Evolutionary conservation across 306 rosid genomes (phyloP), one percentile per base, ranked within the genome.

Genomic region (Alnus glutinosa): DNA sequence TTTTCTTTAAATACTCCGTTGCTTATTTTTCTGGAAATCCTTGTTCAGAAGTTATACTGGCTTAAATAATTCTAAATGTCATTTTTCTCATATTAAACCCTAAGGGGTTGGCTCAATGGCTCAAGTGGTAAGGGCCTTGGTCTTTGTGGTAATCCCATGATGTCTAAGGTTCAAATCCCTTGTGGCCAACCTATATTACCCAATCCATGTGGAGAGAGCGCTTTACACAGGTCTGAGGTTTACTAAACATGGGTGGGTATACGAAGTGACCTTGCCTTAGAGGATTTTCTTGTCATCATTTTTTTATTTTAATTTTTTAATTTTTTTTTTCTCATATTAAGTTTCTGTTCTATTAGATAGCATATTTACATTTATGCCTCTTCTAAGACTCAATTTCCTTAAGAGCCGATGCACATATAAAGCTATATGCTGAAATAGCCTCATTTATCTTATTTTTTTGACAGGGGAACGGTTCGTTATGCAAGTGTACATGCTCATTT

Each of bases 401-500:
- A 7, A 64, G 48, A 64, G 10, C 23, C 6, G n/a, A 16, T 64
- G 70, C 11, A 15, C 19, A 8, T 34, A 36, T 36, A 42, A 62
- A 42, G 14, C 72, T 18, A n/a, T 4, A 28, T 19, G 30, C 44
- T 70, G 47, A 18, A 19, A 10, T 61, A 63, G 67, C 63, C 74
- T 63, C 37, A 80, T 73, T 44, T 19, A 34, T 57, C 46, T 50
- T 67, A 48, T 67, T 18, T 23, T 76, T 74, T 75, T 73, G 73
- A 58, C 90, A 94, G 98, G 89, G 98, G 98, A 78, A 94, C 98
- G 1, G 87, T 92, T 80, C 88, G 98, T 80, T 94, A 94, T 89
- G 98, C 98, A 70, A 94, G 98, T 81, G 98, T 94, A 58, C 97
- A 94, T 85, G 97, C 98, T 32, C 98, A 94, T 89, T 85, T 94